A percentile compares a stretch with the other conserved stretches of the same genome.
Conservation (phyloP, 148 eudicot species). For the Spergularia marina region DNA sequence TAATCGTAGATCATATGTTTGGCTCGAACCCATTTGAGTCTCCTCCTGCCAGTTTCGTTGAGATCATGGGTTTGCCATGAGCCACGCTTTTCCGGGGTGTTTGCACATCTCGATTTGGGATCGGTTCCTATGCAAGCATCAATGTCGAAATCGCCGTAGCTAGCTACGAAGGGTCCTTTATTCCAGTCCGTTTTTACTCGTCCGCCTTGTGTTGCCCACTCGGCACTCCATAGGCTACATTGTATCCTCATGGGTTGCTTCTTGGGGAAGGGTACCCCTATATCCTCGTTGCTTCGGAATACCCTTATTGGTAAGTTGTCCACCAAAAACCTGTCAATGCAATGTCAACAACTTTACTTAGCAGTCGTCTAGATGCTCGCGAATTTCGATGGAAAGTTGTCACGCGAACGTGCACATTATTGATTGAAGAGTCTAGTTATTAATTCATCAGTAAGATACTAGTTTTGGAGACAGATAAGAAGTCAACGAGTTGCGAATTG, state of each 20-base stretch:
- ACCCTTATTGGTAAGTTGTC: slow-evolving; percentile 41
- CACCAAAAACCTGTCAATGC: slow-evolving; percentile 35
- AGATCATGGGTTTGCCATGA: slow-evolving; percentile 37
- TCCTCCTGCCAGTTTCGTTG: slow-evolving; percentile 21
- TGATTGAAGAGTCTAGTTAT: too few relatives aligned
- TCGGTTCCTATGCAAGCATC: slow-evolving; percentile 30
- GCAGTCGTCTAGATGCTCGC: too few relatives aligned
- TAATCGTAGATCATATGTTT: slow-evolving; percentile 51
- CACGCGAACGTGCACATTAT: too few relatives aligned
- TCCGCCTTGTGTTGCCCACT: slow-evolving; percentile 55
- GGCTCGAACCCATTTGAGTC: slow-evolving; percentile 50
- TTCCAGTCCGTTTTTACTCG: slow-evolving; percentile 42
- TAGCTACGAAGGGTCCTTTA: slow-evolving; percentile 49
- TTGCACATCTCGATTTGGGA: slow-evolving; percentile 3
- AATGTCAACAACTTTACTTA: background rate
- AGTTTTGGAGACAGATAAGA: background rate
- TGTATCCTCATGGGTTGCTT: slow-evolving; percentile 40
- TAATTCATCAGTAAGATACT: too few relatives aligned
- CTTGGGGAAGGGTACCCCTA: slow-evolving; percentile 45
- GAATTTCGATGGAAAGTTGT: too few relatives aligned
- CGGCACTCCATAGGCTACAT: slow-evolving; percentile 49
- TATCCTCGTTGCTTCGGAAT: slow-evolving; percentile 34
- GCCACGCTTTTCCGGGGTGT: slow-evolving; percentile 5
- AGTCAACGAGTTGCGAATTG: background rate
- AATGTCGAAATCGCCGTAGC: slow-evolving; percentile 42